These are phyloP conservation scores for Eucommia ulmoides DNA, from an alignment of 257 asterid species.

Conservation along the genomic window DNA sequence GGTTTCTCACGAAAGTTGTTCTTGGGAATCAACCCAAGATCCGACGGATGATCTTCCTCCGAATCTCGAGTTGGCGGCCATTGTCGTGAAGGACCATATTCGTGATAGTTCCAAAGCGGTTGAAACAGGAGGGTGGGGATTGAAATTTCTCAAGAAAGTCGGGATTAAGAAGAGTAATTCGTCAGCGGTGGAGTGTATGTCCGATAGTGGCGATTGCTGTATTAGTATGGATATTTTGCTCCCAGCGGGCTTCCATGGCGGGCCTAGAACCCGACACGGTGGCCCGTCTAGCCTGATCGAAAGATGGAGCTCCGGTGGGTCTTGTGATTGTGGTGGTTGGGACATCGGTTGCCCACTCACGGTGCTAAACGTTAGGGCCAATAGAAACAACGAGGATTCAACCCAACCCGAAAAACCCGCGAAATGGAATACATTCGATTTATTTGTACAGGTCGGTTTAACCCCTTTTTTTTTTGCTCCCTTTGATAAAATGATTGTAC, in stretches of 20 bases:
- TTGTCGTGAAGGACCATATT: slow-evolving; percentile 43
- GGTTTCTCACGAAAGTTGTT: slow-evolving; percentile 24
- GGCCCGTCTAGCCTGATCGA: slow-evolving; percentile 71
- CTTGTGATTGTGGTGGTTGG: slow-evolving; percentile 98
- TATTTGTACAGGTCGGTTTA: slow-evolving; percentile 53
- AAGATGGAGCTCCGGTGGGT: slow-evolving; percentile 73
- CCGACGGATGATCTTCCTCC: slow-evolving; percentile 16
- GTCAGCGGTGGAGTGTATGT: slow-evolving; percentile 16
- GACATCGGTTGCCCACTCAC: slow-evolving; percentile 79
- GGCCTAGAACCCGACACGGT: slow-evolving; percentile 46
- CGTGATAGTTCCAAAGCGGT: slow-evolving; percentile 25
- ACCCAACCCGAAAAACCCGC: slow-evolving; percentile 18
- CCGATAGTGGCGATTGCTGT: slow-evolving; percentile 41
- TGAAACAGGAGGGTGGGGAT: slow-evolving; percentile 79
- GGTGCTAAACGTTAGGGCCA: slow-evolving; percentile 28
- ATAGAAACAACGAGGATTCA: slow-evolving; percentile 17
- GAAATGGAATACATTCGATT: slow-evolving; percentile 55
- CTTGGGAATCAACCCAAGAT: slow-evolving; percentile 33
- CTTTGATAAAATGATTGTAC: too few species aligned
- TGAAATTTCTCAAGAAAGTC: slow-evolving; percentile 62
- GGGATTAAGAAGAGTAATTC: slow-evolving; percentile 8
- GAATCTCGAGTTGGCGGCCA: slow-evolving; percentile 69
- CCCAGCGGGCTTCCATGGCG: slow-evolving; percentile 83
- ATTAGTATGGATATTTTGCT: slow-evolving; percentile 48
- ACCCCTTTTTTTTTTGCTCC: background rate